Base-by-base conservation (phyloP, 495 filamentous ascomycete genomes). In the Penicillium lividum region DNA sequence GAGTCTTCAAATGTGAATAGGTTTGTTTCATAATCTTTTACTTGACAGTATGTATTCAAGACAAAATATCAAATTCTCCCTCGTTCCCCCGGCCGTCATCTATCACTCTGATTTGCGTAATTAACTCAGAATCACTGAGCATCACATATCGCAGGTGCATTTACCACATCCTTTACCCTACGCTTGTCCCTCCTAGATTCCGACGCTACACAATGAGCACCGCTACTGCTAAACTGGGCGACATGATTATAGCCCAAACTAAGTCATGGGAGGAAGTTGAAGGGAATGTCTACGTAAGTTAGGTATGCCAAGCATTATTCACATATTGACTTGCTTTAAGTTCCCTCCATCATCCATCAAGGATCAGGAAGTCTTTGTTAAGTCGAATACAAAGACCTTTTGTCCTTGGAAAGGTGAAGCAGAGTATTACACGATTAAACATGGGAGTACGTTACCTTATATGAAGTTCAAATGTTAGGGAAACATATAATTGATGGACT, bases 341-440 rank as follows among this genome's bases (percentile, higher is more conserved):
- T 59, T 80, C 73, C 70, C 70, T 0, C 66, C 58, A 3, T 63
- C 65, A 0, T 42, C 70, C 0, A 62, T 75, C 18, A 73, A 84
- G 40, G 74, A 82, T 57, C 68, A 73, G 50, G 73, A 70, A 3
- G 64, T 75, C 31, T 74, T 87, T 61, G 72, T 72, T 49, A 72
- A 76, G 49, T 76, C 82, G 9, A 68, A 81, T 22, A 77, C 75
- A 10, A 73, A 70, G 29, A 89, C 85, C 0, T 57, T 73, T 48
- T 91, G 88, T 66, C 74, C 78, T 2, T 90, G 87, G 87, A 91
- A 91, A 62, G 88, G 88, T n/a, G 69, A 78, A 34, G 84, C 86
- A 1, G 81, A 76, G 8, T 91, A 90, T 65, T 90, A 89, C 68
- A 83, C 77, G 13, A 71, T 91, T 54, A 77, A 77, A 15, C 75